Conservation (phyloP, 192 early-diverging fungal species). For the Coemansia sp. region DNA sequence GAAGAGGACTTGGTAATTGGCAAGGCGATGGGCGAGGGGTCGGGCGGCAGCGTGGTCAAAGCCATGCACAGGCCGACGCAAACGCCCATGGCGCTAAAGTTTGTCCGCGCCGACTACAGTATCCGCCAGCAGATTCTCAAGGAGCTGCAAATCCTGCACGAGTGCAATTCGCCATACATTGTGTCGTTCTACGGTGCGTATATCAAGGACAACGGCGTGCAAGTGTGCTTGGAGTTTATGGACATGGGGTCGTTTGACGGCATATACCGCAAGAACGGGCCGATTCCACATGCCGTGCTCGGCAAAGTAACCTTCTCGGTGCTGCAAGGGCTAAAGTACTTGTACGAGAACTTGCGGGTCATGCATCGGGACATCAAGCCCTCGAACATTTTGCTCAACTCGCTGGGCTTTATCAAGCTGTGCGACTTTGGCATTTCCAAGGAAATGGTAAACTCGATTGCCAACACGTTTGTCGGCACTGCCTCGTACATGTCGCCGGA, state of each 20-base stretch:
- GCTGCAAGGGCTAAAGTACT: slow-evolving; percentile 75
- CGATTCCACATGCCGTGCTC: slow-evolving; percentile 84
- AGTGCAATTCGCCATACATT: slow-evolving; percentile 92
- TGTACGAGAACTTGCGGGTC: slow-evolving; percentile 86
- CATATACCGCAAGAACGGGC: slow-evolving; percentile 89
- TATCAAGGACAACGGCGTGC: slow-evolving; percentile 76
- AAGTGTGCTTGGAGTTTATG: slow-evolving; percentile 98
- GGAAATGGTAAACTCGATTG: slow-evolving; percentile 79
- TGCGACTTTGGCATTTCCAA: slow-evolving; percentile 93
- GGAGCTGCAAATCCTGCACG: slow-evolving; percentile 94
- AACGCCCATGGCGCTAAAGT: slow-evolving; percentile 92
- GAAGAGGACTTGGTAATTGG: slow-evolving; percentile 78
- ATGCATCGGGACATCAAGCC: slow-evolving; percentile 94
- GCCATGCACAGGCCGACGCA: slow-evolving; percentile 85
- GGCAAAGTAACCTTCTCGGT: slow-evolving; percentile 80
- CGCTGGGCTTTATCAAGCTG: slow-evolving; percentile 74
- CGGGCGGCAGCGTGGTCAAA: slow-evolving; percentile 86
- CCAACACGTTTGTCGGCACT: slow-evolving; percentile 84
- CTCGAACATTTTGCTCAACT: slow-evolving; percentile 84
- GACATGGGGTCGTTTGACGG: slow-evolving; percentile 88
- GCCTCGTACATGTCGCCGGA: slow-evolving; percentile 85
- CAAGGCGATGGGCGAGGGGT: slow-evolving; percentile 86
- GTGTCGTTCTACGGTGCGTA: slow-evolving; percentile 98
- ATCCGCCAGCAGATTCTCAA: slow-evolving; percentile 88
- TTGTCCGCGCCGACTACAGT: slow-evolving; percentile 62